phyloP scores from a whole-genome alignment of 2,329 filamentous ascomycete genomes.

The Neophaeococcomyces aloes region DNA sequence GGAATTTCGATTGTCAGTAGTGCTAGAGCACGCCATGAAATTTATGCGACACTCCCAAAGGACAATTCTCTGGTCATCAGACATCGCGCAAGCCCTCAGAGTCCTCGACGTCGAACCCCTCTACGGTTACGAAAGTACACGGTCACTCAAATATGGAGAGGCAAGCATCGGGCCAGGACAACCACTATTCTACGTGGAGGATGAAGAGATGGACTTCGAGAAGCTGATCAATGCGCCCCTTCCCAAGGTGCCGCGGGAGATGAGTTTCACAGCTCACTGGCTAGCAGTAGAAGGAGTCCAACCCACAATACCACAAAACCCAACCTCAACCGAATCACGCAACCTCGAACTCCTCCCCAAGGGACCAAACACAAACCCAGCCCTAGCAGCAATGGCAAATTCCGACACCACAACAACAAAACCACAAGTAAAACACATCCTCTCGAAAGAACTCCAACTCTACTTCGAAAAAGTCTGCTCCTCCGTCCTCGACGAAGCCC shows the following conservation, averaged over 20 bases:
- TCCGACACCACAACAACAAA: conserved; percentile 76
- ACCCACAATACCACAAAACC: conserved; percentile 92
- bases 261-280: conserved; percentile 93
- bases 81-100: conserved; percentile 74
- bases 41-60: conserved; percentile 89
- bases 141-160: conserved; percentile 83
- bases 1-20: conserved; percentile 87
- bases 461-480: conserved; percentile 94
- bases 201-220: conserved; percentile 97
- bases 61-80: conserved; percentile 77
- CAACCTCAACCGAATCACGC: conserved; percentile 71
- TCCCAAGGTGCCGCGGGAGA: conserved; percentile 87
- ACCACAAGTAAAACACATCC: conserved; percentile 86
- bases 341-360: conserved; percentile 81
- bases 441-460: conserved; percentile 89
- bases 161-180: conserved; percentile 88
- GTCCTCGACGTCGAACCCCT: conserved; percentile 79
- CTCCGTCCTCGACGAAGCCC: conserved; percentile 77
- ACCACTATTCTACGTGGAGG: conserved; percentile 91
- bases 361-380: conserved; percentile 76
- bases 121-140: conserved; percentile 76
- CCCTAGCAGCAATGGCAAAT: conserved; percentile 70
- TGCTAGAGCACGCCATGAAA: conserved; percentile 85
- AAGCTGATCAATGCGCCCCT: conserved; percentile 95
- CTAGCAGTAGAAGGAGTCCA: conserved; percentile 95